phyloP scores from a whole-genome alignment of 108 stramenopile species.

The Ochromonas danica region DNA sequence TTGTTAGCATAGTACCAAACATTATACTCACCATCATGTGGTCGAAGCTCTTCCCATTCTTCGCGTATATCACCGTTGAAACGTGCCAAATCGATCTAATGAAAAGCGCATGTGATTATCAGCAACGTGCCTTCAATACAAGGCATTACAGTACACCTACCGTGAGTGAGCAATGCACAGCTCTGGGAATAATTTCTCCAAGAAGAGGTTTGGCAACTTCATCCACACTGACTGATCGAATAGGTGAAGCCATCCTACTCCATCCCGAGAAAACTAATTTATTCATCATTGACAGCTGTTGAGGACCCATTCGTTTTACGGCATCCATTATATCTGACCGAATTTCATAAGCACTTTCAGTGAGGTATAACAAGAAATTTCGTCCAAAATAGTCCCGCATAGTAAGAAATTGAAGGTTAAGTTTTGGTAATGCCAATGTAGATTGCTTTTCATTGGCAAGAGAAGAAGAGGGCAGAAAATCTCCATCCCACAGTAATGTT shows the following conservation, averaged over 20 bases:
- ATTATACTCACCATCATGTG: conserved; percentile 87
- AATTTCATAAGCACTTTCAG: conserved; percentile 89
- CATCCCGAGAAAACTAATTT: conserved; percentile 49
- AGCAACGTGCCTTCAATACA: not conserved
- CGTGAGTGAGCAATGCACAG: conserved; percentile 71
- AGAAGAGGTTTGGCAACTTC: conserved; percentile 76
- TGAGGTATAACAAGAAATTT: conserved; percentile 78
- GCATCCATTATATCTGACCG: conserved; percentile 82
- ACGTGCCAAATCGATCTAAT: conserved; percentile 66
- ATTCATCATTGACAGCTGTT: conserved; percentile 9
- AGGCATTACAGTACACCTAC: no score
- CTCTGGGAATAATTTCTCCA: conserved; percentile 70
- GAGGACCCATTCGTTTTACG: conserved; percentile 64
- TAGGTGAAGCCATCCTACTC: conserved; percentile 54
- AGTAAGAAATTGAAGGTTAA: conserved; percentile 81
- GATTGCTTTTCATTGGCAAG: not conserved
- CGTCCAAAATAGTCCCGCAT: conserved; percentile 81
- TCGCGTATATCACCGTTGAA: conserved; percentile 68
- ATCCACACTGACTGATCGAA: conserved; percentile 53
- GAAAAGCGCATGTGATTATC: not conserved
- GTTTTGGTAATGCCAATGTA: conserved; percentile 76
- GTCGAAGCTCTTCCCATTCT: conserved; percentile 88
- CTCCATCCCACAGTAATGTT: conserved; percentile 76
- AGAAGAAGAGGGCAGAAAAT: conserved; percentile 40
- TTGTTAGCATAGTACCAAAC: no score